phyloP scores from a whole-genome alignment of 306 rosid genomes.

The Glycine soja region DNA sequence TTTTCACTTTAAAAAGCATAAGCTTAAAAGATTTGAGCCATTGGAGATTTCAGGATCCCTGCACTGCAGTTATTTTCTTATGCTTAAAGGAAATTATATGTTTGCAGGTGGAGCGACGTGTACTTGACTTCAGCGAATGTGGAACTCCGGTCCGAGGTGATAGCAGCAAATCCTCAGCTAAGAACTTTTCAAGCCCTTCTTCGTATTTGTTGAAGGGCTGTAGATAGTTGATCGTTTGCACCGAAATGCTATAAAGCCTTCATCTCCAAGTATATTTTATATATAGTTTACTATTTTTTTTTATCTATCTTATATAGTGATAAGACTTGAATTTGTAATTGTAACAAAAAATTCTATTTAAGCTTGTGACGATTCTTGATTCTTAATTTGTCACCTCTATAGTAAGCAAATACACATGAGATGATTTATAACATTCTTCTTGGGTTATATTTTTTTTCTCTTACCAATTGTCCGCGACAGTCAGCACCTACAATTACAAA shows the following conservation, averaged over 20 bases:
- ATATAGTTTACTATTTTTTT: constrained; percentile 33
- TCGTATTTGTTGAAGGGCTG: constrained; percentile 79
- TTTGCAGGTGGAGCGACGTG: constrained; percentile 79
- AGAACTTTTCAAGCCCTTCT: constrained; percentile 71
- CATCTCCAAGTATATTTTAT: constrained; percentile 30
- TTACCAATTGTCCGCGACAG: background rate
- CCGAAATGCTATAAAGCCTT: constrained; percentile 26
- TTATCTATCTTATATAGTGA: constrained; percentile 20
- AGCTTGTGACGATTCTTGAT: constrained; percentile 10
- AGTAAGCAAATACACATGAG: constrained; percentile 15
- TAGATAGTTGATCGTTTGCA: constrained; percentile 58
- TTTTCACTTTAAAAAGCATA: too few species aligned
- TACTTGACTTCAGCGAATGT: constrained; percentile 94
- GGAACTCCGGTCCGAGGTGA: constrained; percentile 80
- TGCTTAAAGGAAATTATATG: constrained; percentile 5
- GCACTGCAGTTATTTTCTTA: too few species aligned
- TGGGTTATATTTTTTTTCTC: background rate
- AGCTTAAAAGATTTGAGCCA: too few species aligned
- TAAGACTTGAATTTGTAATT: constrained; percentile 36
- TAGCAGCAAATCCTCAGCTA: constrained; percentile 58
- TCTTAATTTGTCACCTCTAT: constrained; percentile 25
- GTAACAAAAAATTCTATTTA: constrained; percentile 26
- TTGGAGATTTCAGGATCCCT: too few species aligned
- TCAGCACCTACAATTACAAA: background rate
- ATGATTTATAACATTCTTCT: background rate